Conservation (phyloP, 257 asterid species). For the Salvia rosmarinus region DNA sequence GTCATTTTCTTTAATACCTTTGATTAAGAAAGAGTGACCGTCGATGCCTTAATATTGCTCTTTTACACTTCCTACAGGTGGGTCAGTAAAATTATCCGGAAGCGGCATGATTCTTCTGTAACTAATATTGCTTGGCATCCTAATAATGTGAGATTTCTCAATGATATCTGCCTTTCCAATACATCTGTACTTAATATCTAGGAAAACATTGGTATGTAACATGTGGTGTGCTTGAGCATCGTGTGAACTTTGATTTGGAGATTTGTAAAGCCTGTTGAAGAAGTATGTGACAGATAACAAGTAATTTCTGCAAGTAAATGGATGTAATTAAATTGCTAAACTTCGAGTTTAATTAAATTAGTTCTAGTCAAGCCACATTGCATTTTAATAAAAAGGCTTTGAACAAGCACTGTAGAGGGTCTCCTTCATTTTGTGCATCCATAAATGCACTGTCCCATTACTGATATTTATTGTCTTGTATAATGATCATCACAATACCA, state of each 20-base stretch:
- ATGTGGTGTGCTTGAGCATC: constrained; percentile 18
- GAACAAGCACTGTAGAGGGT: background rate
- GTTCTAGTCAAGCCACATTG: constrained; percentile 28
- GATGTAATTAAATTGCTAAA: constrained; percentile 14
- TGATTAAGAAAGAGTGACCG: background rate
- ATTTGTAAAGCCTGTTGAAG: constrained; percentile 7
- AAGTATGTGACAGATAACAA: constrained; percentile 11
- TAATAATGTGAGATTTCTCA: constrained; percentile 68
- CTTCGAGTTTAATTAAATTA: constrained; percentile 16
- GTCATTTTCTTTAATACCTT: background rate
- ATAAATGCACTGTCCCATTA: background rate
- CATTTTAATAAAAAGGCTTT: background rate
- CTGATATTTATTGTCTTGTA: constrained; percentile 11
- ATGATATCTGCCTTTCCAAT: constrained; percentile 19
- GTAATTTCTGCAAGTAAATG: background rate
- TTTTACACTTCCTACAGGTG: constrained; percentile 65
- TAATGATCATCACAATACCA: background rate
- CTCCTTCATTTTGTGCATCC: background rate
- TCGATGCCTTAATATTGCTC: constrained; percentile 26
- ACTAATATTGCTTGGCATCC: constrained; percentile 99
- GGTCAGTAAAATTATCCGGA: constrained; percentile 97
- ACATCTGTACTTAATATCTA: constrained; percentile 17
- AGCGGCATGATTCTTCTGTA: constrained; percentile 97
- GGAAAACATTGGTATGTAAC: background rate
- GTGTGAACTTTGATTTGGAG: constrained; percentile 11